phyloP scores from a whole-genome alignment of 176 grass and related monocot genomes.

The Calamus simplicifolius region DNA sequence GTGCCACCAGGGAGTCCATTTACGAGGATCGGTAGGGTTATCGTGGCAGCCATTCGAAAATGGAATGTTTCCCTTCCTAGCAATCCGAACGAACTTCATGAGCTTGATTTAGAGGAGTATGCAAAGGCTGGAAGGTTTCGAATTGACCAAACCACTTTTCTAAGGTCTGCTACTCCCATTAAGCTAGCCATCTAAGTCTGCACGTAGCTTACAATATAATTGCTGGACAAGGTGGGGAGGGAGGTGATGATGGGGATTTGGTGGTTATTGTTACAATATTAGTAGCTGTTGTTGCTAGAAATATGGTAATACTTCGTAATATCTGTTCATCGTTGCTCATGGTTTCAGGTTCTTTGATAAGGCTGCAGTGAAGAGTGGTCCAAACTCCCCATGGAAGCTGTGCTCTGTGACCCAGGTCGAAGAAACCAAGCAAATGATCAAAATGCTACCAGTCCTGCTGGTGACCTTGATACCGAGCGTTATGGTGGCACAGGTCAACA shows the following conservation, averaged over 20 bases:
- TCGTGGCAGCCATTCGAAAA: constrained; percentile 4
- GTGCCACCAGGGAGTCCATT: neutral
- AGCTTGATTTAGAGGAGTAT: constrained; percentile 1
- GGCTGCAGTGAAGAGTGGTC: neutral
- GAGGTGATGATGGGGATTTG: too few relatives aligned
- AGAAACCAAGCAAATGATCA: constrained; percentile 15
- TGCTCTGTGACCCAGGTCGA: constrained; percentile 11
- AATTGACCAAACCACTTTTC: neutral
- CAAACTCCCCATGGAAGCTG: neutral
- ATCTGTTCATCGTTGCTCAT: neutral
- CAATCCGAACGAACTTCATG: neutral
- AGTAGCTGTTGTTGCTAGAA: too few relatives aligned
- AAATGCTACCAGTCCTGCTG: neutral
- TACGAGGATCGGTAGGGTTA: neutral
- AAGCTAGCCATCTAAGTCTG: too few relatives aligned
- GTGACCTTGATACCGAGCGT: constrained; percentile 3
- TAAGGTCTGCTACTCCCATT: neutral
- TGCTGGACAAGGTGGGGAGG: too few relatives aligned
- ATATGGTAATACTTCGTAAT: too few relatives aligned
- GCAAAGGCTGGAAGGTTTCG: neutral
- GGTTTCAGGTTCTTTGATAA: neutral
- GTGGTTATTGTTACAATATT: too few relatives aligned
- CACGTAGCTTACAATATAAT: too few relatives aligned
- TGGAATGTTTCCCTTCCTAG: neutral
- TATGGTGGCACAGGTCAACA: neutral